Conservation (phyloP, 208 protist genomes). For the Crithidia sp. region DNA sequence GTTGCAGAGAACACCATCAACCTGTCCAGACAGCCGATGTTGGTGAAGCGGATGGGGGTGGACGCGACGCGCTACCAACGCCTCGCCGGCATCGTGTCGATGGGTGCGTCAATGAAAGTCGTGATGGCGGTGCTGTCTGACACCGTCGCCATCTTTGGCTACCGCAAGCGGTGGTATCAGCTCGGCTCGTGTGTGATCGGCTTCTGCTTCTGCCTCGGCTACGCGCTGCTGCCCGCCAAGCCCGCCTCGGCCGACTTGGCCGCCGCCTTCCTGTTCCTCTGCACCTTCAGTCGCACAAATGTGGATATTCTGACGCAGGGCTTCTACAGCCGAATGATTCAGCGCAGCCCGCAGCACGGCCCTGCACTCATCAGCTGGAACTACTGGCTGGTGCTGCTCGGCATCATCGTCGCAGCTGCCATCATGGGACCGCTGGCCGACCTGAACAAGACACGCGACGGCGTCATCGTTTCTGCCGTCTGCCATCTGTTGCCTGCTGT, state of each 20-base stretch:
- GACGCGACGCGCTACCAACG: conserved; percentile 40
- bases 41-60: conserved; percentile 34
- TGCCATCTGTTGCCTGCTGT: conserved; percentile 34
- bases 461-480: conserved; percentile 37
- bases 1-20: conserved; percentile 42
- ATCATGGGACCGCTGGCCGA: conserved; percentile 57
- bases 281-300: conserved; percentile 38
- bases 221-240: conserved; percentile 44
- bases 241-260: conserved; percentile 28
- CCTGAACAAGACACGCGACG: conserved; percentile 22
- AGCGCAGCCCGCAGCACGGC: conserved; percentile 25
- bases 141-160: conserved; percentile 46
- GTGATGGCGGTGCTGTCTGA: conserved; percentile 47
- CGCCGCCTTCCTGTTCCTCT: conserved; percentile 52
- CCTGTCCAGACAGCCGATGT: conserved; percentile 40
- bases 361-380: conserved; percentile 48
- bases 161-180: conserved; percentile 62
- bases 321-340: conserved; percentile 54
- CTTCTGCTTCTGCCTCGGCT: conserved; percentile 28
- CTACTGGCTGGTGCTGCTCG: conserved; percentile 44
- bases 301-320: conserved; percentile 67
- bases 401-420: conserved; percentile 33
- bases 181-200: conserved; percentile 35
- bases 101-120: conserved; percentile 55
- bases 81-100: conserved; percentile 26